These are phyloP conservation scores for Eutypella sp. DNA, from an alignment of 2,329 filamentous ascomycete genomes.

Conservation along the genomic window DNA sequence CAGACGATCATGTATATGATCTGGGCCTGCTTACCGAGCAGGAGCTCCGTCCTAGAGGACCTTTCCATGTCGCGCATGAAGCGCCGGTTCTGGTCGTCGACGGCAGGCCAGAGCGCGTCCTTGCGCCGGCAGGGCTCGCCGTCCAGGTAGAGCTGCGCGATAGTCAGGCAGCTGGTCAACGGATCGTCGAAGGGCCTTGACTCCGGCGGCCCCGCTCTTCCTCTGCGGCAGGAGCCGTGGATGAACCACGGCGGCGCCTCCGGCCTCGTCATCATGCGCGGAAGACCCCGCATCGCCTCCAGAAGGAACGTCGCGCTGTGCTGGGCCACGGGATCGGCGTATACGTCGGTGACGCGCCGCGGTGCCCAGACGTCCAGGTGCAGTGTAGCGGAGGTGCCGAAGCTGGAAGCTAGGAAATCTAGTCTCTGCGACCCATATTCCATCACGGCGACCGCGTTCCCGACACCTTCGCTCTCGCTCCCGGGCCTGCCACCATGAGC, in stretches of 20 bases:
- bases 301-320: slow-evolving; percentile 14
- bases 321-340: slow-evolving; percentile 14
- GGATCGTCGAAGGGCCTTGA: too few species aligned
- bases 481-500: too few species aligned
- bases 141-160: slow-evolving; percentile 10
- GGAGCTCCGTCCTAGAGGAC: slow-evolving; percentile 6
- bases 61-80: slow-evolving; percentile 5
- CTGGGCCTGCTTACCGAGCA: slow-evolving; percentile 10
- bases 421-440: too few species aligned
- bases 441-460: too few species aligned
- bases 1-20: slow-evolving; percentile 14
- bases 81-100: slow-evolving; percentile 13
- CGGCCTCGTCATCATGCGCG: slow-evolving; percentile 13
- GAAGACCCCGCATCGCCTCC: slow-evolving; percentile 16
- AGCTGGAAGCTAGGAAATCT: neutral
- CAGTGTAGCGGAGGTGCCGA: slow-evolving; percentile 7
- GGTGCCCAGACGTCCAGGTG: slow-evolving; percentile 8
- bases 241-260: slow-evolving; percentile 16
- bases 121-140: neutral
- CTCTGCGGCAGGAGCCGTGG: slow-evolving; percentile 17
- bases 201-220: too few species aligned
- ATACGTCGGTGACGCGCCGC: slow-evolving; percentile 11
- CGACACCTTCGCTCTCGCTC: too few species aligned
- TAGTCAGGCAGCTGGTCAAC: slow-evolving; percentile 11
- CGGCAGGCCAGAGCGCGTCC: slow-evolving; percentile 8